Base-by-base conservation (phyloP, 768 basidiomycete species). In the Lyophyllum semitale region DNA sequence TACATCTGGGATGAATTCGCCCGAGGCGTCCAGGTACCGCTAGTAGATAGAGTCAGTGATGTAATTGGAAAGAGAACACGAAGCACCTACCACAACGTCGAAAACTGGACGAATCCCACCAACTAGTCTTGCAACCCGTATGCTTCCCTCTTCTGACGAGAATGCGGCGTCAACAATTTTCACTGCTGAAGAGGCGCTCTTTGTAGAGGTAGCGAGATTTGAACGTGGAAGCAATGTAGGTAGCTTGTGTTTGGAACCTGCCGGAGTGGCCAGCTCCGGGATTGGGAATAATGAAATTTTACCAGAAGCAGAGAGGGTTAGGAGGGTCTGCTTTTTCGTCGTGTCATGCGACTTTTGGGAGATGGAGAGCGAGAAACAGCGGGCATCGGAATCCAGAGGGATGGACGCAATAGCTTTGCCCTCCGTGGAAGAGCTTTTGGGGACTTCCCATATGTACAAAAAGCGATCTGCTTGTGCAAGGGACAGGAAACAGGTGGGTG, bases 371-470 rank as follows among this genome's bases (percentile, higher is more conserved):
- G 71, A 70, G 55, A 84, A 73, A 18, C 68, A 66, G 20, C 80
- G 76, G n/a, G 82, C 83, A 54, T 84, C 82, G 2, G 86, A 82
- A 66, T 89, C 88, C 15, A 89, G 72, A 13, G 85, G 79, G 4
- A 85, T 76, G 4, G 83, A 83, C 15, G 85, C 85, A 18, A 79
- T 64, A n/a, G 85, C 73, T 59, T 73, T 82, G 29, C 84, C 83
- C 61, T 80, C 76, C 13, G 65, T 60, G 15, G 72, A 68, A 9
- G 74, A 63, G 3, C 68, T 68, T 37, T 75, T 68, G 33, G 79
- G 75, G 20, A 81, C 65, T 54, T 82, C 76, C 87, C 88, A 89
- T 17, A 87, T 68, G 53, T 84, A 83, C 8, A 86, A 67, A 55
- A 83, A 79, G 26, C 86, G 80, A 66, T 89, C 88, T 7, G 71